These are phyloP conservation scores for Fusarium nelsonii DNA, from an alignment of 2,329 filamentous ascomycete species.

Conservation along the genomic window DNA sequence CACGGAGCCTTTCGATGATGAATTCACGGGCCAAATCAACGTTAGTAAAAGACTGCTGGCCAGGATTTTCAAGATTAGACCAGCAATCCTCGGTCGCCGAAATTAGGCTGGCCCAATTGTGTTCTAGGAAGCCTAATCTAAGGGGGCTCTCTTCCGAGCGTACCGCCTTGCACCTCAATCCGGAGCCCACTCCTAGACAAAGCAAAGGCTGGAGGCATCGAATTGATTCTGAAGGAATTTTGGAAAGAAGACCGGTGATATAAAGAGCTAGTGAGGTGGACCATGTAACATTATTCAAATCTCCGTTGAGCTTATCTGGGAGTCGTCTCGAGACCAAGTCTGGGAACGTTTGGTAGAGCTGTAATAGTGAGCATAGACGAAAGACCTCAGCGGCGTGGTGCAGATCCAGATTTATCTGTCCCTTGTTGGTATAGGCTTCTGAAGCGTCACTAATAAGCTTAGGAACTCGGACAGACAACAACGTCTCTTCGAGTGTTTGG, in stretches of 20 bases:
- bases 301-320: conserved; percentile 33
- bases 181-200: conserved; percentile 25
- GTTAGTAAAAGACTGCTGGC: conserved; percentile 2
- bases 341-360: conserved; percentile 56
- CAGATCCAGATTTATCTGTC: conserved; percentile 43
- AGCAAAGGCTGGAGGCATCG: conserved; percentile 26
- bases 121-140: background rate
- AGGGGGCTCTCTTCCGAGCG: conserved; percentile 8
- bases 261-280: conserved; percentile 34
- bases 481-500: conserved; percentile 34
- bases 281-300: conserved; percentile 25
- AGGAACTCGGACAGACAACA: conserved; percentile 34
- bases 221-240: conserved; percentile 24
- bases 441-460: conserved; percentile 10
- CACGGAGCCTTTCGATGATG: conserved; percentile 21
- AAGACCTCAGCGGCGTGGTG: conserved; percentile 55
- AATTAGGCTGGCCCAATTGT: background rate
- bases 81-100: background rate
- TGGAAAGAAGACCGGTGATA: conserved; percentile 16
- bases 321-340: conserved; percentile 51
- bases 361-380: conserved; percentile 53
- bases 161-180: conserved; percentile 21
- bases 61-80: background rate
- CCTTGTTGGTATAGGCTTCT: background rate
- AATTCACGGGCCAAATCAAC: conserved; percentile 25